Base-by-base conservation (phyloP, 116 monocot genomes). In the Papilionanthe hybrid region DNA sequence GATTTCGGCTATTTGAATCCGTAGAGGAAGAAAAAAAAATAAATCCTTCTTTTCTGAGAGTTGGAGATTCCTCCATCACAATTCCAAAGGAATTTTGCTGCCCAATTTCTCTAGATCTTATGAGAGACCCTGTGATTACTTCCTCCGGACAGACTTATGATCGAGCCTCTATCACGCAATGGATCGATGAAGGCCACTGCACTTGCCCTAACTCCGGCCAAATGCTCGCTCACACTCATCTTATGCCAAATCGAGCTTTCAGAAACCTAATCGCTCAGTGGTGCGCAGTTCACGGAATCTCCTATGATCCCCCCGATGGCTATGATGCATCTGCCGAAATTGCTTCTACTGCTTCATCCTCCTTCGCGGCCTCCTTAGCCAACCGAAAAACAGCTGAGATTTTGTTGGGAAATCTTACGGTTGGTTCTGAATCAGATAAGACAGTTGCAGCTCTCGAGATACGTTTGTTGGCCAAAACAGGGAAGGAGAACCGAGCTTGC, bases 61-160 rank as follows among this genome's bases (percentile, higher is more conserved):
- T 28, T 66, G 81, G 79, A 10, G 86, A 87, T 45, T 72, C 68
- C 41, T 84, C 86, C 4, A 42, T 92, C 18, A 49, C 84, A 10
- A 82, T 91, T 3, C 94, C 94, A 0, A 94, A 92, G 83, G 97
- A 97, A 47, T 93, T 93, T 78, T 93, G 88, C 83, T 96, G 93
- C 83, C 96, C 92, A 53, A 96, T 96, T 49, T 93, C 90, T 1
- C 80, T 96, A 48, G 93, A 96, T 60, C 72, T 96, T 76, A 96
- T 96, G 93, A 50, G 45, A 18, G 93, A 96, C 48, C 96, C 93
- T 30, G 94, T 96, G 72, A 88, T 94, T 55, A 82, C 86, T 20
- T 89, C 89, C 13, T 94, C 96, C 1, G 96, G 96, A 1, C 92
- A 94, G 85, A 96, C 96, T 17, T 96, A 96, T 63, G 94, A 96